Evolutionary conservation across 352 stramenopile genomes (phyloP).

Genomic region (Phytopythium litorale): DNA sequence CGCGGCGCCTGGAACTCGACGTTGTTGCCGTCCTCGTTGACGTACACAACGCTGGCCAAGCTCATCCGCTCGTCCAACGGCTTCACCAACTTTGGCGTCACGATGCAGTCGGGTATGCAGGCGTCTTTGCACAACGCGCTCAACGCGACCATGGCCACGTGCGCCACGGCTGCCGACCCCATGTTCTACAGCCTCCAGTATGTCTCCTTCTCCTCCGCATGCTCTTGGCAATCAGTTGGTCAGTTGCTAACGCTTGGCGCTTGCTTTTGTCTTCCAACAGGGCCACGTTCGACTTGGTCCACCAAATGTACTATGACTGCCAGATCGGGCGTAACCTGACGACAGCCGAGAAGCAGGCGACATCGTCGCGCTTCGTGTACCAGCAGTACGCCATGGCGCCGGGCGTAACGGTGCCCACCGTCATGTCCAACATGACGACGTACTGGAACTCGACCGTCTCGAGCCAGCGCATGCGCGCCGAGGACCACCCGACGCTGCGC

Average conservation of each 20-base stretch:
- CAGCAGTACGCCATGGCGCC: slow-evolving; percentile 14
- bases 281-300: slow-evolving; percentile 52
- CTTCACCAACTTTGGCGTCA: slow-evolving; percentile 45
- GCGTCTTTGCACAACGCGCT: slow-evolving; percentile 68
- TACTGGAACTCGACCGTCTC: slow-evolving; percentile 25
- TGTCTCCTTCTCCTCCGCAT: slow-evolving; percentile 12
- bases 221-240: background rate
- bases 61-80: slow-evolving; percentile 44
- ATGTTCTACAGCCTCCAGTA: slow-evolving; percentile 82
- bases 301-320: slow-evolving; percentile 65
- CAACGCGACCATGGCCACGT: slow-evolving; percentile 40
- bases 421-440: slow-evolving; percentile 44
- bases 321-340: slow-evolving; percentile 53
- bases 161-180: slow-evolving; percentile 47
- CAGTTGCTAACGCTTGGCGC: background rate
- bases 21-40: slow-evolving; percentile 51
- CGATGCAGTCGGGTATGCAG: slow-evolving; percentile 56
- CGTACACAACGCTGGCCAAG: slow-evolving; percentile 40
- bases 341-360: slow-evolving; percentile 39
- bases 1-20: slow-evolving; percentile 39
- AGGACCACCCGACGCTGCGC: slow-evolving; percentile 36
- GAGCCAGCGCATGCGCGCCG: slow-evolving; percentile 22
- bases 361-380: slow-evolving; percentile 38
- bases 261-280: slow-evolving; percentile 17
- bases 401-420: slow-evolving; percentile 13